A percentile compares a stretch with the other conserved stretches of the same genome.
phyloP scores from a whole-genome alignment of 345 rosid species.

The Populus tremula region DNA sequence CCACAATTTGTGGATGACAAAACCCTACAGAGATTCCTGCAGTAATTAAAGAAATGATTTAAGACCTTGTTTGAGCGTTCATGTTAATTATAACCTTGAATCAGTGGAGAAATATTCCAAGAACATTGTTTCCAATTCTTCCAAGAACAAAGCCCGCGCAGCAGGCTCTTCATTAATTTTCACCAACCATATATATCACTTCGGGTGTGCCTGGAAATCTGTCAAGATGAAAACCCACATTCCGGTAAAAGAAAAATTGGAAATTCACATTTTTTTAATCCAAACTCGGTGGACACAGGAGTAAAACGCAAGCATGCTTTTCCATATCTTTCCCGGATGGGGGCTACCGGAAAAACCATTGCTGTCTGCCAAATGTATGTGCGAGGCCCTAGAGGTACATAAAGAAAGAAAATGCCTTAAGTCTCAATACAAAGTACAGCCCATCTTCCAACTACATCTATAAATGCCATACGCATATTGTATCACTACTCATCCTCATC shows the following conservation, averaged over 20 bases:
- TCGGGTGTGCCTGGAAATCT: neutral
- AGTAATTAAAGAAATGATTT: neutral
- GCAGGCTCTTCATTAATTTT: neutral
- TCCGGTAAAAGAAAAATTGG: too few relatives aligned
- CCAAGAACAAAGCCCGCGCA: too few relatives aligned
- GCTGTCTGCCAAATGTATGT: neutral
- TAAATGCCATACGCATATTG: conserved; percentile 21
- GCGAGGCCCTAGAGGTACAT: neutral
- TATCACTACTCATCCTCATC: conserved; percentile 10
- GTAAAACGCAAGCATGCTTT: conserved; percentile 5
- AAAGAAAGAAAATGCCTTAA: neutral
- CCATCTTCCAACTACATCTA: conserved; percentile 28
- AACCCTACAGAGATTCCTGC: neutral
- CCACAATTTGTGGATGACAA: conserved; percentile 12
- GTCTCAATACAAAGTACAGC: conserved; percentile 5
- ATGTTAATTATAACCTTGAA: neutral
- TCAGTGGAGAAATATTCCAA: neutral
- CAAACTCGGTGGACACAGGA: neutral
- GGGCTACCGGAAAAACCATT: neutral
- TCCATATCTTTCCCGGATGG: neutral
- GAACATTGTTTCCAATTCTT: too few relatives aligned
- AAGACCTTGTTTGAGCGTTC: neutral
- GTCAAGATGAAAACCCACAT: too few relatives aligned
- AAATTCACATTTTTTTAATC: neutral
- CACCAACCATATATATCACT: neutral